These are phyloP conservation scores for Cryptosporidium sp. DNA, from an alignment of 169 alveolate species.

Conservation along the genomic window DNA sequence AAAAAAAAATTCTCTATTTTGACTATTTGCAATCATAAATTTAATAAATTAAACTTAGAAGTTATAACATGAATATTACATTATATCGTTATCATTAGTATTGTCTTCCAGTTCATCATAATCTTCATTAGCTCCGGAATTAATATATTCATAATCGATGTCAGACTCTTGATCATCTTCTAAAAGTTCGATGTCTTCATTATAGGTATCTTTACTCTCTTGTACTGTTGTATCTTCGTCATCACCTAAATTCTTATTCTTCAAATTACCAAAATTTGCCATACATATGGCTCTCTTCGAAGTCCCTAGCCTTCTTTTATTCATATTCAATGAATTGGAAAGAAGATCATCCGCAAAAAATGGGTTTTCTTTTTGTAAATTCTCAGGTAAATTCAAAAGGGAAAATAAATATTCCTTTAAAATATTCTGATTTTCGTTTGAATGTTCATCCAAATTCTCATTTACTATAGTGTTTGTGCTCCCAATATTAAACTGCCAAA, in stretches of 20 bases:
- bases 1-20: not conserved
- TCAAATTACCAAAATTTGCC: not conserved
- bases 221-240: constrained; percentile 26
- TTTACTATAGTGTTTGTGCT: not conserved
- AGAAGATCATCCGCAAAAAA: constrained; percentile 50
- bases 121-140: constrained; percentile 30
- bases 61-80: not conserved
- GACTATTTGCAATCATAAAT: not conserved
- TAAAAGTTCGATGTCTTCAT: constrained; percentile 21
- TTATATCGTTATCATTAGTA: constrained; percentile 60
- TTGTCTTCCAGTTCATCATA: constrained; percentile 68
- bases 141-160: constrained; percentile 35
- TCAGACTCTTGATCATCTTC: constrained; percentile 43
- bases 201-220: constrained; percentile 3
- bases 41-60: not conserved
- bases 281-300: not conserved
- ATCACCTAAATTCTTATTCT: not conserved
- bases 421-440: not conserved
- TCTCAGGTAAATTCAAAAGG: constrained; percentile 15
- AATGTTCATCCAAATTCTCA: not conserved
- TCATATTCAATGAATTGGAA: not conserved
- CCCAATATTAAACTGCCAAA: constrained; percentile 54
- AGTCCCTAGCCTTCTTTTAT: not conserved
- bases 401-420: constrained; percentile 49
- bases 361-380: not conserved